These are phyloP conservation scores for Eimeria maxima DNA, from an alignment of 169 alveolate genomes.

Conservation along the genomic window DNA sequence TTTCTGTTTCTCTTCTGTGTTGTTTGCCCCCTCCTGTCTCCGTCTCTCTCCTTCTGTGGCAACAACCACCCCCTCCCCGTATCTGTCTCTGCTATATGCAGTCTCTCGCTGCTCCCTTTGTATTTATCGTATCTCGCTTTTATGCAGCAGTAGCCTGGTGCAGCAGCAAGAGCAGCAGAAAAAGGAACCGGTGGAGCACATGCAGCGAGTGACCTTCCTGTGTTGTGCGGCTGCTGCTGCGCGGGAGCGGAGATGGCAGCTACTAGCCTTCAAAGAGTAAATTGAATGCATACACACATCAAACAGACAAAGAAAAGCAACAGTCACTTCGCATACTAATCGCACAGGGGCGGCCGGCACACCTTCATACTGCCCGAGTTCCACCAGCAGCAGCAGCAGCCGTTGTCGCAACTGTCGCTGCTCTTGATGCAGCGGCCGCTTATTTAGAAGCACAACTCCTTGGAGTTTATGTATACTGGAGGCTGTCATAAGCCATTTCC, in stretches of 20 bases:
- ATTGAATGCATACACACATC: neutral
- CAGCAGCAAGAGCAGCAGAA: constrained; percentile 31
- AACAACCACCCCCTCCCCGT: too few relatives aligned
- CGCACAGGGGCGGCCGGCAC: too few relatives aligned
- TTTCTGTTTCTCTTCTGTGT: too few relatives aligned
- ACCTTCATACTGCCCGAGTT: too few relatives aligned
- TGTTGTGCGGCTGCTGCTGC: too few relatives aligned
- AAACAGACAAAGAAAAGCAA: neutral
- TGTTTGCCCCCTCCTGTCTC: too few relatives aligned
- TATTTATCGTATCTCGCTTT: too few relatives aligned
- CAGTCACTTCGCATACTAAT: neutral
- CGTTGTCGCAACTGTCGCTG: neutral
- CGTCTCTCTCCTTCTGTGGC: too few relatives aligned
- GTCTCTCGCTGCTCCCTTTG: neutral
- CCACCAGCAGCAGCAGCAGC: neutral
- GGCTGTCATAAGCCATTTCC: neutral
- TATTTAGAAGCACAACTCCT: neutral
- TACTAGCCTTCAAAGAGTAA: neutral
- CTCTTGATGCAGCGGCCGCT: neutral
- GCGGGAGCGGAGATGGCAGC: too few relatives aligned
- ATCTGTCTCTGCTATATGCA: neutral
- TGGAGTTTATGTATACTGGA: neutral
- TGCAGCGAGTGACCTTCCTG: too few relatives aligned
- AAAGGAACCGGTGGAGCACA: neutral
- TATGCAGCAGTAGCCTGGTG: too few relatives aligned